Evolutionary conservation across 306 rosid species (phyloP), one percentile per base, ranked within the genome.

Genomic region (Hippophae rhamnoides): DNA sequence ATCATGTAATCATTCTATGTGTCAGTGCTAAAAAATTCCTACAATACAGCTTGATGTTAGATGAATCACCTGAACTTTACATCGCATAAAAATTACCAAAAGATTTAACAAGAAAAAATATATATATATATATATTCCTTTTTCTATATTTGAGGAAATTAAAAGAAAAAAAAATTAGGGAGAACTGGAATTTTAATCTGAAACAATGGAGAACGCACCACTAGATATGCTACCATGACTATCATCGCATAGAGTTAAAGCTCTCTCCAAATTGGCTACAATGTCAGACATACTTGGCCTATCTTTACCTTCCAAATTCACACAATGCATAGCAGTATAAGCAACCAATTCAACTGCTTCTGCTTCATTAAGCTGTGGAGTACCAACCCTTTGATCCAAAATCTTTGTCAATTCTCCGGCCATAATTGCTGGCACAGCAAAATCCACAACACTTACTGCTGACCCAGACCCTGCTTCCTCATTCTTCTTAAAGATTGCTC

Each of bases 221-320:
- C 94, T 82, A 1, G 97, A 86, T 68, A 71, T 71, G 78, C 78
- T 86, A 31, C 80, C 95, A 58, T 68, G 76, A 69, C 81, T 75
- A 26, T 63, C 67, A 48, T 84, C 97, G 64, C 89, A 84, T 18
- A 79, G 75, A 57, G 62, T 43, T 60, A 79, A 76, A 43, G 97
- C 96, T 11, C 87, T 48, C 42, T 87, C 96, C 81, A 90, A 81
- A 81, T 84, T 87, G 13, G 77, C 65, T 5, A 85, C 97, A 81
- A 90, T 83, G 74, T 90, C 97, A 5, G 86, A 74, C 81, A 90
- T 90, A 3, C 87, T 81, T 48, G 95, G 97, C 61, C 97, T 83
- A 49, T 87, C 97, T 68, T 83, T 90, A 70, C 97, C 97, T 78
- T 87, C 97, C 89, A 85, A 74, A 73, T 81, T 78, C 62, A 90